phyloP scores from a whole-genome alignment of 192 early-diverging fungal genomes.

The Dispira simplex region DNA sequence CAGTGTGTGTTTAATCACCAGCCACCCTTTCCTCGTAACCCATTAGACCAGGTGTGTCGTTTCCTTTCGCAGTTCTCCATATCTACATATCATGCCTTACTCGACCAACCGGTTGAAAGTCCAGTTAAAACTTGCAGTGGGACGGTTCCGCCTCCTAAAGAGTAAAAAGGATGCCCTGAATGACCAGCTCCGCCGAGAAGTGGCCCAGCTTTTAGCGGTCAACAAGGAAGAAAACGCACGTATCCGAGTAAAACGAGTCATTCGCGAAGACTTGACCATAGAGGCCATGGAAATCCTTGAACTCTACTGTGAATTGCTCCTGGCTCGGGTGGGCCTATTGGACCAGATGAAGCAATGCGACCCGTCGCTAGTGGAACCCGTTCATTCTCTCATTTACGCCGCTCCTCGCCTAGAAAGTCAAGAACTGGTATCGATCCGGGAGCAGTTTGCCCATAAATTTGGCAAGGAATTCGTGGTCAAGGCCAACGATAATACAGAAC shows the following conservation, averaged over 20 bases:
- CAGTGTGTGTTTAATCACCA: no score
- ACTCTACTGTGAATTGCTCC: slow-evolving; percentile 75
- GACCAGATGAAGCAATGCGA: slow-evolving; percentile 76
- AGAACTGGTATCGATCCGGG: slow-evolving; percentile 61
- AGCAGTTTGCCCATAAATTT: slow-evolving; percentile 67
- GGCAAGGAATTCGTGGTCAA: slow-evolving; percentile 64
- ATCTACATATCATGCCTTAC: neutral
- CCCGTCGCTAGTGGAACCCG: slow-evolving; percentile 66
- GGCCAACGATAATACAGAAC: slow-evolving; percentile 59
- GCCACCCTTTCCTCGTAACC: no score
- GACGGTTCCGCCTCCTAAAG: slow-evolving; percentile 76
- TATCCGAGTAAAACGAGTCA: slow-evolving; percentile 82
- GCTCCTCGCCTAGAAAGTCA: slow-evolving; percentile 71
- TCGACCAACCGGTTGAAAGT: slow-evolving; percentile 50
- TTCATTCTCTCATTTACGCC: slow-evolving; percentile 84
- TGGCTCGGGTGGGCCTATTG: slow-evolving; percentile 75
- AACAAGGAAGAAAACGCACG: slow-evolving; percentile 79
- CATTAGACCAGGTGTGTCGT: no score
- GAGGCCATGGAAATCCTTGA: slow-evolving; percentile 92
- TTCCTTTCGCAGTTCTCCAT: no score
- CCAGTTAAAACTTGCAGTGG: slow-evolving; percentile 75
- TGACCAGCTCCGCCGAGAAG: slow-evolving; percentile 61
- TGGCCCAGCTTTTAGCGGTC: slow-evolving; percentile 60
- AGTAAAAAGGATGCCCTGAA: slow-evolving; percentile 69
- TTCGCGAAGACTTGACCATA: slow-evolving; percentile 82